Conservation (phyloP, 1,284 basidiomycete species). For the Vanrija sp. region DNA sequence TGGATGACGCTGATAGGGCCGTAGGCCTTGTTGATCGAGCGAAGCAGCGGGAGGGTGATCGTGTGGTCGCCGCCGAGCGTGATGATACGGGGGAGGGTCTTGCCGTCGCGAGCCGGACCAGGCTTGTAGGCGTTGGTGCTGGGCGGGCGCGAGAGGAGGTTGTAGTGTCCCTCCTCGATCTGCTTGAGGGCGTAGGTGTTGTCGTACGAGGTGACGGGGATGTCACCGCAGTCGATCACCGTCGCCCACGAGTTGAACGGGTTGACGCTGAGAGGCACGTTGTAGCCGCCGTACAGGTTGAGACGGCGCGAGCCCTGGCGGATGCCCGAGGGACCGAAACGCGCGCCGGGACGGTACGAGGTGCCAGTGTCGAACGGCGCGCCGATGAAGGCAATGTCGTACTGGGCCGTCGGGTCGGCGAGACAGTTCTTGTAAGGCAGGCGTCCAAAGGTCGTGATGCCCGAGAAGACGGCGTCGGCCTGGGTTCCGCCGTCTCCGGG, state of each 20-base stretch:
- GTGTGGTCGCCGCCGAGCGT: constrained; percentile 48
- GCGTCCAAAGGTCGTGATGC: constrained; percentile 43
- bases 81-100: constrained; percentile 38
- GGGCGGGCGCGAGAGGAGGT: background rate
- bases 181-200: constrained; percentile 2
- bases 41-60: constrained; percentile 50
- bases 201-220: constrained; percentile 41
- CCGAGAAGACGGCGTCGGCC: constrained; percentile 28
- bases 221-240: constrained; percentile 37
- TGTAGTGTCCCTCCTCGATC: constrained; percentile 8
- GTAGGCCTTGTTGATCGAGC: constrained; percentile 41
- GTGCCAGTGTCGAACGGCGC: constrained; percentile 65
- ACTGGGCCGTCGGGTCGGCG: constrained; percentile 40
- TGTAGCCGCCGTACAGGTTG: constrained; percentile 31
- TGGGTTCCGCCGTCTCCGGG: constrained; percentile 6
- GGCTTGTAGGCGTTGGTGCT: background rate
- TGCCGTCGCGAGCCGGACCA: constrained; percentile 11
- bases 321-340: constrained; percentile 77
- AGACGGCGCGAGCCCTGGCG: constrained; percentile 47
- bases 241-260: constrained; percentile 30
- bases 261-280: constrained; percentile 31
- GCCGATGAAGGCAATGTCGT: constrained; percentile 58
- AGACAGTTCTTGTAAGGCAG: constrained; percentile 39
- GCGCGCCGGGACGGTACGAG: constrained; percentile 54
- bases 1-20: constrained; percentile 35